Percentiles rank a stretch among this genome's conserved stretches.
Evolutionary conservation across 495 filamentous ascomycete genomes (phyloP).

Genomic region (Sporormia fimetaria): DNA sequence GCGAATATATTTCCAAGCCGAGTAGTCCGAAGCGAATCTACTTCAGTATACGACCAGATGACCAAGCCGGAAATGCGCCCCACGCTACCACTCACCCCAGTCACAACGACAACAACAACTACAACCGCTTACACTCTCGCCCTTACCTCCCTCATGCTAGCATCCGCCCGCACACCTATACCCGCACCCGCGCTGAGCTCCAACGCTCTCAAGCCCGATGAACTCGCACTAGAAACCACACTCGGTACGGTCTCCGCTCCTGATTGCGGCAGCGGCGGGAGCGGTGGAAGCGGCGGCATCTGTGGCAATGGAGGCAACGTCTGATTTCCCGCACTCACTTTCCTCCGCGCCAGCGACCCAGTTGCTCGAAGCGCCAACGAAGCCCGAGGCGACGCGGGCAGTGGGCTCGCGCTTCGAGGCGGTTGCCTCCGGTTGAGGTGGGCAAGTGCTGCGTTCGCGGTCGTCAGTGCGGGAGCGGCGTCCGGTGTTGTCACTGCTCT

Average conservation of each 20-base stretch:
- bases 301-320: background rate
- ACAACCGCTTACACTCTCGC: background rate
- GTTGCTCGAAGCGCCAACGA: slow-evolving; percentile 6
- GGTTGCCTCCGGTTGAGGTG: slow-evolving; percentile 10
- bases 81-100: no score
- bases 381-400: slow-evolving; percentile 11
- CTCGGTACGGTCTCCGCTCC: no score
- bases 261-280: no score
- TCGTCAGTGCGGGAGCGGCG: slow-evolving; percentile 4
- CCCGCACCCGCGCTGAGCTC: slow-evolving; percentile 7
- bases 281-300: background rate
- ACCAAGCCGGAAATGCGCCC: no score
- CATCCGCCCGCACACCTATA: slow-evolving; percentile 1
- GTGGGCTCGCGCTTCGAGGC: slow-evolving; percentile 1
- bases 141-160: background rate
- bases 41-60: no score
- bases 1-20: no score
- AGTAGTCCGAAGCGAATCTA: no score
- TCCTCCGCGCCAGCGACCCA: background rate
- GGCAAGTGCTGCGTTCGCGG: slow-evolving; percentile 8
- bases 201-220: slow-evolving; percentile 6
- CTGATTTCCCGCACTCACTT: slow-evolving; percentile 1
- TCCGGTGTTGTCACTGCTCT: background rate
- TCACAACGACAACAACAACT: no score
- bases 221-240: no score